Conservation (phyloP, 2,329 filamentous ascomycete species). For the Pseudogymnoascus sp. region DNA sequence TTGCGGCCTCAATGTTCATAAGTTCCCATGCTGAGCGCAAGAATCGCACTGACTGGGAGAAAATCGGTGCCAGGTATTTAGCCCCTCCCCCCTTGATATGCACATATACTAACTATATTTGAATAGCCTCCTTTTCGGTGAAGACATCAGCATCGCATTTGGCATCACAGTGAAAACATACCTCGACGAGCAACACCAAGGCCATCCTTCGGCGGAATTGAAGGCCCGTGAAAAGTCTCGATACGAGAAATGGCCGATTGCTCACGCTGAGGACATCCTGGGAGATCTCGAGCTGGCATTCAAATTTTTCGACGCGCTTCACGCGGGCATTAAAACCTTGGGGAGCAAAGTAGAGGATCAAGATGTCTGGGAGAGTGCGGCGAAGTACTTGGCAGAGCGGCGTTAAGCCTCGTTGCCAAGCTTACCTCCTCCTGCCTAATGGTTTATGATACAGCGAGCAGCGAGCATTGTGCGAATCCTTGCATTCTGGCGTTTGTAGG, state of each 20-base stretch:
- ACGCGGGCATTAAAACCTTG: slow-evolving; percentile 48
- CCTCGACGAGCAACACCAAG: slow-evolving; percentile 60
- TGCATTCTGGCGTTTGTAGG: slow-evolving; percentile 7
- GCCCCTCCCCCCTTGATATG: slow-evolving; percentile 8
- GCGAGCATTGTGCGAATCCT: slow-evolving; percentile 4
- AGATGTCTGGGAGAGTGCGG: slow-evolving; percentile 49
- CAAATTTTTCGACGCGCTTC: slow-evolving; percentile 50
- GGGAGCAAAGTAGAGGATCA: slow-evolving; percentile 39
- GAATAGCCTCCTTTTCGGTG: slow-evolving; percentile 55
- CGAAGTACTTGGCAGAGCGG: slow-evolving; percentile 39
- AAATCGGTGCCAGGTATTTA: slow-evolving; percentile 62
- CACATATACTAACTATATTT: not conserved
- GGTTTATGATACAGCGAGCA: slow-evolving; percentile 8
- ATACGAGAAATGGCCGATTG: slow-evolving; percentile 40
- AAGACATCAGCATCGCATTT: slow-evolving; percentile 65
- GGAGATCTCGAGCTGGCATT: slow-evolving; percentile 52
- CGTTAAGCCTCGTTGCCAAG: slow-evolving; percentile 15
- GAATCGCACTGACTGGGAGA: slow-evolving; percentile 45
- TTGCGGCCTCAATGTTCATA: slow-evolving; percentile 72
- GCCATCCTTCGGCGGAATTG: slow-evolving; percentile 43
- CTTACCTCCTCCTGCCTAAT: not conserved
- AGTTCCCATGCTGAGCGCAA: slow-evolving; percentile 69
- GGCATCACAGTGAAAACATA: slow-evolving; percentile 76
- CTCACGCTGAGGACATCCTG: slow-evolving; percentile 48
- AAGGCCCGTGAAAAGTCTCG: slow-evolving; percentile 38